Evolutionary conservation across 176 grass and related monocot species (phyloP).

Genomic region (Olyra latifolia): DNA sequence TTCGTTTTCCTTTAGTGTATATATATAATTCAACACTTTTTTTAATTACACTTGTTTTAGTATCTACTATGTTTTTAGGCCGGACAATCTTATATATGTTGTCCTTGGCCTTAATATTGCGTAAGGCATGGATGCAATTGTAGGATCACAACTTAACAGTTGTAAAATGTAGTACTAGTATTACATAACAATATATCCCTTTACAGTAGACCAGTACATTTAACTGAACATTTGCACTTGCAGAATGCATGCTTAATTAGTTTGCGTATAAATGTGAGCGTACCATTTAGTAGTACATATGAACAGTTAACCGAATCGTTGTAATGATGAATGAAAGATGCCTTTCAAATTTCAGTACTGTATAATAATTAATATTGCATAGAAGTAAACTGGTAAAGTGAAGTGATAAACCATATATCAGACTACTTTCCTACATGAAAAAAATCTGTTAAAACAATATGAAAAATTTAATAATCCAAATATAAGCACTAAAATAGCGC

Average conservation of each 20-base stretch:
- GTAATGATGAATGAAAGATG: background rate
- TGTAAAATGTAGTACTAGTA: no score
- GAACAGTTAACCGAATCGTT: background rate
- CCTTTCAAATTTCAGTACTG: background rate
- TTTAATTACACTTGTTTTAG: no score
- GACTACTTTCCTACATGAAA: no score
- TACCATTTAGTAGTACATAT: background rate
- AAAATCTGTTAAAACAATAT: no score
- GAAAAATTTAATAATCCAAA: no score
- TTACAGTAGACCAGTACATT: background rate
- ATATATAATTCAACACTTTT: no score
- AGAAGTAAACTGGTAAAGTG: background rate
- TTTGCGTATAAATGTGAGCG: no score
- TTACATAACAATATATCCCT: no score
- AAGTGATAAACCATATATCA: background rate
- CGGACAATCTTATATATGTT: background rate
- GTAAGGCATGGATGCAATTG: background rate
- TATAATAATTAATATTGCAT: background rate
- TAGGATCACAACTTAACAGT: background rate
- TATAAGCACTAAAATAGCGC: no score
- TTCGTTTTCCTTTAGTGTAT: no score
- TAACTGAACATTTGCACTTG: background rate
- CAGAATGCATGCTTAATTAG: background rate
- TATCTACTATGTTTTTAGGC: background rate
- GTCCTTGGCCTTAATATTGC: background rate